These are phyloP conservation scores for Perkinsus olseni DNA, from an alignment of 169 alveolate genomes.

Conservation along the genomic window DNA sequence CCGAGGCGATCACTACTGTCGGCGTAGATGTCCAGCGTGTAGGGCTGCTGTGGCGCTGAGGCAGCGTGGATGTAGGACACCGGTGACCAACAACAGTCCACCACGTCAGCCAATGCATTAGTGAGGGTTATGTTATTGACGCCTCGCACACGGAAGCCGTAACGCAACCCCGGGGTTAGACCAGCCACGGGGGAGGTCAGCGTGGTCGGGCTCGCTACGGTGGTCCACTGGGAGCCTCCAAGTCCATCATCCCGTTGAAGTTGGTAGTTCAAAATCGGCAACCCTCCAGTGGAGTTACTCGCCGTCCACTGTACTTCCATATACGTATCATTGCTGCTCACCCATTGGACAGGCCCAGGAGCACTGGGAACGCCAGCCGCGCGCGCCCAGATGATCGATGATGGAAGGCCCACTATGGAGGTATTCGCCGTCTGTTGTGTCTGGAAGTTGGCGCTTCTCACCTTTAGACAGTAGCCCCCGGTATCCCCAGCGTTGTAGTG, in stretches of 20 bases:
- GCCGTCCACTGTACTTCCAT: background rate
- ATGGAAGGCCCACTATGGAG: background rate
- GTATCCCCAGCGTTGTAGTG: background rate
- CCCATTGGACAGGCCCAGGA: conserved; percentile 1
- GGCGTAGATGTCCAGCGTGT: background rate
- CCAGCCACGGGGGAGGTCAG: conserved; percentile 3
- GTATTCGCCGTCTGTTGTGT: conserved; percentile 5
- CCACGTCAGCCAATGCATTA: conserved; percentile 2
- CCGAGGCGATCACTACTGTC: background rate
- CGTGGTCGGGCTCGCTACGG: background rate
- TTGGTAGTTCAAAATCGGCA: background rate
- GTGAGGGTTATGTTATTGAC: background rate
- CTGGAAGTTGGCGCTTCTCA: background rate
- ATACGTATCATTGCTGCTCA: background rate
- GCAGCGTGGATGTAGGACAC: conserved; percentile 6
- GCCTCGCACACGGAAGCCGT: conserved; percentile 3
- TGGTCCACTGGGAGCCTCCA: background rate
- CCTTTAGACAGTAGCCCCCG: background rate
- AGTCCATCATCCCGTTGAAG: background rate
- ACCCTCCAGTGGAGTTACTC: background rate
- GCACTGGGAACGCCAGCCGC: conserved; percentile 13
- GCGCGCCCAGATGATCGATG: conserved; percentile 5
- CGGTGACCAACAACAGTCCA: background rate
- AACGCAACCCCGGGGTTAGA: background rate
- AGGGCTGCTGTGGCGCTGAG: conserved; percentile 6